Base-by-base conservation (phyloP, 2,329 filamentous ascomycete species). In the Fusarium algeriense region DNA sequence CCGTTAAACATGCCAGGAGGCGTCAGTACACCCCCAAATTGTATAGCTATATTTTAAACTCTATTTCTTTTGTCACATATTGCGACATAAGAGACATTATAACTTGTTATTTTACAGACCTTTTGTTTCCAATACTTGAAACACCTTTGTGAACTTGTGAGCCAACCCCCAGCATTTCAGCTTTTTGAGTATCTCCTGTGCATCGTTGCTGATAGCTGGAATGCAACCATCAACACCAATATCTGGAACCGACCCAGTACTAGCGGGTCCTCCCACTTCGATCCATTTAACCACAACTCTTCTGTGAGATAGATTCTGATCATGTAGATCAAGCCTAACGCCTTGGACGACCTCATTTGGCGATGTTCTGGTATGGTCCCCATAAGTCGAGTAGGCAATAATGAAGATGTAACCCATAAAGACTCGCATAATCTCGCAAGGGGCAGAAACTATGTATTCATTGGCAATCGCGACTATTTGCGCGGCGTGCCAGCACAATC, bases 351-450 rank as follows among this genome's bases (percentile, higher is more conserved):
- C 28, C 2, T 55, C 37, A 9, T 7, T 43, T 3, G 14, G 8
- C 11, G 23, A 28, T 7, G 20, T 2, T 60, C 17, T 17, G 3
- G 19, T 17, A 10, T 43, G 57, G 19, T 40, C 26, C 1, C 57
- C 57, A 10, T 60, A 56, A 3, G 49, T 23, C 1, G 57, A 55
- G 7, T 60, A 60, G 2, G 57, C 48, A 12, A 55, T 60, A 8
- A 60, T 55, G 11, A 60, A 55, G 4, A 60, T 56, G 12, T 55
- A 60, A 2, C 57, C 57, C 57, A 60, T 60, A 17, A 60, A 60
- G 1, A 60, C 57, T 3, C 57, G 19, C 57, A 60, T 60, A 19
- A 60, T 60, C 14, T 60, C 57, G 49, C 57, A 60, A 15, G 57
- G 57, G 0, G 57, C 57, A 32, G 57, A 60, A 4, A 60, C 57